Conservation (phyloP, 73 alveolate genomes). For the Paramecium sonneborni region DNA sequence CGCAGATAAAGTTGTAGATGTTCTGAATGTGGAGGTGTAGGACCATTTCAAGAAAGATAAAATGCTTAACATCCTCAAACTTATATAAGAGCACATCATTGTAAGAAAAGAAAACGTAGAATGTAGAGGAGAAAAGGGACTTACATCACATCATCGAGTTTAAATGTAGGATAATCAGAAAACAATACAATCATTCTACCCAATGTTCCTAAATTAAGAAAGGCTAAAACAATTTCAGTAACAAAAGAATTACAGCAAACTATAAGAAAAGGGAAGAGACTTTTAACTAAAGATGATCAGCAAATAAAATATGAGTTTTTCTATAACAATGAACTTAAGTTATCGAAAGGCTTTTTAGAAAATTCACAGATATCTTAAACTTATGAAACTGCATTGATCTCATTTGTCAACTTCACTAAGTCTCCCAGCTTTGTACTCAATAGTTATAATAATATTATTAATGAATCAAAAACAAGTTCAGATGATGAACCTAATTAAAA, state of each 20-base stretch:
- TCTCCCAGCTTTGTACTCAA: background rate
- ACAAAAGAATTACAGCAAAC: background rate
- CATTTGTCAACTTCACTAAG: background rate
- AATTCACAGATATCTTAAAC: background rate
- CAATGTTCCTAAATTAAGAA: background rate
- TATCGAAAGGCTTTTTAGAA: slow-evolving; percentile 9
- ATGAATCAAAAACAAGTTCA: slow-evolving; percentile 20
- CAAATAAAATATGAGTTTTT: background rate
- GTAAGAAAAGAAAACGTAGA: slow-evolving; percentile 2
- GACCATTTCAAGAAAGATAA: background rate
- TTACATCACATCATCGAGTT: background rate
- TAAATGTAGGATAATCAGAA: background rate
- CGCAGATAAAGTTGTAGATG: background rate
- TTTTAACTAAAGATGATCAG: slow-evolving; percentile 7
- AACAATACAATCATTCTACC: background rate
- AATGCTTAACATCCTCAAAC: slow-evolving; percentile 23
- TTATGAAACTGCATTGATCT: background rate
- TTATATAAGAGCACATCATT: background rate
- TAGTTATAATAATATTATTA: background rate
- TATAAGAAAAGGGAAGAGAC: background rate
- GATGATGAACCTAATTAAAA: background rate
- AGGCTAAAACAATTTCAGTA: background rate
- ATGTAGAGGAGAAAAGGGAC: slow-evolving; percentile 4
- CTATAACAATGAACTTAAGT: background rate
- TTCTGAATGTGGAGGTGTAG: slow-evolving; percentile 3